Percentiles rank a stretch among this genome's conserved stretches.
Evolutionary conservation across 2,329 filamentous ascomycete genomes (phyloP).

Genomic region (Orbilia blumenaviensis): DNA sequence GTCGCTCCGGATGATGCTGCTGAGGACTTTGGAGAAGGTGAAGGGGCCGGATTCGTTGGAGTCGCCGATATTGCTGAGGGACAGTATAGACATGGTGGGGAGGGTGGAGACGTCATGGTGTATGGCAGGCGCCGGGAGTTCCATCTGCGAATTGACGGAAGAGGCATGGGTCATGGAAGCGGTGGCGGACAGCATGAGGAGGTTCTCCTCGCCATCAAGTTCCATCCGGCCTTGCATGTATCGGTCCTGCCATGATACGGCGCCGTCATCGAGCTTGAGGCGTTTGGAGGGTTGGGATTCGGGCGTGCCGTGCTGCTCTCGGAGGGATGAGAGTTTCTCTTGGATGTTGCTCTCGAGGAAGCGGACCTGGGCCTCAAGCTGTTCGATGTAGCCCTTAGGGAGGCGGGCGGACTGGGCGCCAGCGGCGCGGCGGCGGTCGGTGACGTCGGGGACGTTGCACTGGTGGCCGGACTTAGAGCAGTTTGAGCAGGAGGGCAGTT

Average conservation of each 20-base stretch:
- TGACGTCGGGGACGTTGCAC: slow-evolving; percentile 53
- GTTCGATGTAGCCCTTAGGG: slow-evolving; percentile 52
- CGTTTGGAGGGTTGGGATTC: slow-evolving; percentile 44
- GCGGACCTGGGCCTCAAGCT: slow-evolving; percentile 51
- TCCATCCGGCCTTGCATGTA: slow-evolving; percentile 52
- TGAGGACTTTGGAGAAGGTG: slow-evolving; percentile 51
- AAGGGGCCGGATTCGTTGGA: slow-evolving; percentile 52
- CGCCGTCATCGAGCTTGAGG: slow-evolving; percentile 42
- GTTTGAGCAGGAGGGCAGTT: slow-evolving; percentile 53
- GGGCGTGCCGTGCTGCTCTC: slow-evolving; percentile 44
- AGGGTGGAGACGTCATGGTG: slow-evolving; percentile 51
- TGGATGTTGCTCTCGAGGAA: slow-evolving; percentile 54
- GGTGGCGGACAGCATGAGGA: slow-evolving; percentile 48
- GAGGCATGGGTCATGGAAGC: slow-evolving; percentile 50
- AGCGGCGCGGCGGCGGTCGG: slow-evolving; percentile 47
- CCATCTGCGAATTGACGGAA: slow-evolving; percentile 46
- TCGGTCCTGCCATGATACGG: slow-evolving; percentile 47
- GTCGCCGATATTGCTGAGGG: slow-evolving; percentile 54
- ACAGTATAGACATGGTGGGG: slow-evolving; percentile 52
- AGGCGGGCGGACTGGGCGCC: slow-evolving; percentile 50
- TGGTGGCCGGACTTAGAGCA: slow-evolving; percentile 53
- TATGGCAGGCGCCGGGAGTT: slow-evolving; percentile 45
- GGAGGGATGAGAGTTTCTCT: slow-evolving; percentile 49
- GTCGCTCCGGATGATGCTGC: slow-evolving; percentile 50
- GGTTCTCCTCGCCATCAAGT: slow-evolving; percentile 50